Evolutionary conservation across 805 yeast species (phyloP).

Genomic region (Yamadazyma philogaea): DNA sequence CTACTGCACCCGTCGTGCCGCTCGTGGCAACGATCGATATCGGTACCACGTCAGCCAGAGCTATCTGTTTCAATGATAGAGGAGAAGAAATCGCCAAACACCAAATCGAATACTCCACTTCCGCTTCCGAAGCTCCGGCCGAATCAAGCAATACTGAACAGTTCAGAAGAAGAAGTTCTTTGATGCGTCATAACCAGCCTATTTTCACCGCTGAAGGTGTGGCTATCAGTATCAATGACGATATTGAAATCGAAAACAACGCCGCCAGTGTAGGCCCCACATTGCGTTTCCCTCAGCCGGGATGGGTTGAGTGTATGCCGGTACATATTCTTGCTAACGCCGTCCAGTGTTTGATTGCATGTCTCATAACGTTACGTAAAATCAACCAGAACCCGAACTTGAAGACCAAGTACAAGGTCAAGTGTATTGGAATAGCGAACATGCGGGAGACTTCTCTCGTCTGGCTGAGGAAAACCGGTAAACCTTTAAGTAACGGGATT

Average conservation of each 20-base stretch:
- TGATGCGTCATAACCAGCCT: slow-evolving; percentile 48
- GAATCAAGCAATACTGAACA: slow-evolving; percentile 41
- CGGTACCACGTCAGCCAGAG: slow-evolving; percentile 91
- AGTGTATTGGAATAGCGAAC: slow-evolving; percentile 84
- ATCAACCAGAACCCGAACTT: slow-evolving; percentile 52
- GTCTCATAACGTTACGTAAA: slow-evolving; percentile 54
- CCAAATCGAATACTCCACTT: slow-evolving; percentile 83
- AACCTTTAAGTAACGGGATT: slow-evolving; percentile 81
- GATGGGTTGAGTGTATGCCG: slow-evolving; percentile 95
- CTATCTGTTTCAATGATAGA: slow-evolving; percentile 67
- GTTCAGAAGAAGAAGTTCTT: slow-evolving; percentile 43
- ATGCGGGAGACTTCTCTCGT: slow-evolving; percentile 93
- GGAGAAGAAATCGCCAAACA: slow-evolving; percentile 83
- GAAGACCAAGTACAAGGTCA: slow-evolving; percentile 57
- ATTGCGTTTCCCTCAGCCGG: slow-evolving; percentile 73
- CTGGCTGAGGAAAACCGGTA: slow-evolving; percentile 82
- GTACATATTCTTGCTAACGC: slow-evolving; percentile 77
- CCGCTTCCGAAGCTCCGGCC: slow-evolving; percentile 55
- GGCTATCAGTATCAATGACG: slow-evolving; percentile 56
- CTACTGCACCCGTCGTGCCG: slow-evolving; percentile 40
- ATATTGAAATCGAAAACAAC: slow-evolving; percentile 61
- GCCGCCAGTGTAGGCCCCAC: slow-evolving; percentile 59
- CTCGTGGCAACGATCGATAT: slow-evolving; percentile 74
- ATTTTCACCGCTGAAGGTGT: slow-evolving; percentile 75
- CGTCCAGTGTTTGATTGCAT: slow-evolving; percentile 70